Evolutionary conservation across 345 rosid genomes (phyloP).

Genomic region (Sisymbrium altissimum): DNA sequence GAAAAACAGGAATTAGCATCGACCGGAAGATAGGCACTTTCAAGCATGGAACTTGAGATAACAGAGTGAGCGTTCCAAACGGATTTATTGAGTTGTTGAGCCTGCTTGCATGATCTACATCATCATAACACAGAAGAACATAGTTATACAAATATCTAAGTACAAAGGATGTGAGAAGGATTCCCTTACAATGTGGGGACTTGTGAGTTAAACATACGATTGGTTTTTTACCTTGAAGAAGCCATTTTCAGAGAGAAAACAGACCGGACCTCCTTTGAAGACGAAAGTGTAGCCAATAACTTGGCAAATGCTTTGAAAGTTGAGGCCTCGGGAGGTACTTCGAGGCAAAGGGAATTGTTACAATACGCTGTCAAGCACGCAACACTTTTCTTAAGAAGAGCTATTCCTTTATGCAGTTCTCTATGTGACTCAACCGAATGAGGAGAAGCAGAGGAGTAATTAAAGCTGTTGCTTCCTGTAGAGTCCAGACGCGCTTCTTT

Average conservation of each 20-base stretch:
- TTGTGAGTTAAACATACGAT: not conserved
- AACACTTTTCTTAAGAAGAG: slow-evolving; percentile 94
- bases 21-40: slow-evolving; percentile 73
- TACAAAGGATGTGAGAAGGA: not conserved
- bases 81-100: slow-evolving; percentile 74
- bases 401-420: slow-evolving; percentile 91
- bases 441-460: slow-evolving; percentile 67
- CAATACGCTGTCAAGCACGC: slow-evolving; percentile 88
- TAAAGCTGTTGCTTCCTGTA: slow-evolving; percentile 65
- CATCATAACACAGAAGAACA: slow-evolving; percentile 1
- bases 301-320: slow-evolving; percentile 94
- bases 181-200: no score
- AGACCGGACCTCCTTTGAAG: slow-evolving; percentile 79
- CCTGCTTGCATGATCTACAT: slow-evolving; percentile 85
- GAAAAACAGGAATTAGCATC: not conserved
- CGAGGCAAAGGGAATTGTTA: slow-evolving; percentile 72
- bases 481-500: slow-evolving; percentile 58
- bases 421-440: slow-evolving; percentile 80
- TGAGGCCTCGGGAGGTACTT: slow-evolving; percentile 79
- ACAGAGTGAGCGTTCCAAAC: slow-evolving; percentile 72
- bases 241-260: slow-evolving; percentile 72
- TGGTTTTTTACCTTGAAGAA: slow-evolving; percentile 66
- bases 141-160: not conserved
- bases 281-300: slow-evolving; percentile 68
- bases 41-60: slow-evolving; percentile 66